Evolutionary conservation across 2,329 filamentous ascomycete genomes (phyloP), one percentile per base, ranked within the genome.

Genomic region (Apiospora hydei): DNA sequence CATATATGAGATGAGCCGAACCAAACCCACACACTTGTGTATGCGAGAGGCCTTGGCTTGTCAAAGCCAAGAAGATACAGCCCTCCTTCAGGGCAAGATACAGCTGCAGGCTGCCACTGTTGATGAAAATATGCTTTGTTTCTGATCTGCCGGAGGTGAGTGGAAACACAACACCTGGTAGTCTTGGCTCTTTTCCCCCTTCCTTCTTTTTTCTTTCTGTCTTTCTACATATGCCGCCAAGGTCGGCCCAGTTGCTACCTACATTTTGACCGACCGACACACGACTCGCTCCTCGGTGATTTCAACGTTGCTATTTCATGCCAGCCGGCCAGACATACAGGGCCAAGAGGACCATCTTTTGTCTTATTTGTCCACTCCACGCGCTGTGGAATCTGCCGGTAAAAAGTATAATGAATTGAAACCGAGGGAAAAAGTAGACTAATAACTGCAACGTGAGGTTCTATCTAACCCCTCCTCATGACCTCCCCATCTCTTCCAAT

Each of bases 231-330:
- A 41, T 64, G 57, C 57, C 57, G 57, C 57, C 34, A 64, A 41
- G 57, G 30, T 24, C 3, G 57, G 34, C 4, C 4, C 11, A 64
- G 30, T 38, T 30, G 18, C 18, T 41, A 24, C 24, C 34, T 34
- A 6, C 5, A n/a, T 6, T 38, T 38, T 38, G 34, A 38, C 34
- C 41, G 57, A 41, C 57, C 57, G 57, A 64, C 57, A 41, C 57
- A 64, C 57, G 57, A 64, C 57, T 64, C 57, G 57, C 34, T 14
- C 10, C 21, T 64, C 34, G 18, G 34, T n/a, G 34, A 41, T 64
- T n/a, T 34, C 57, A n/a, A 57, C 51, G 51, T 57, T 57, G 14
- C 57, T 41, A n/a, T 21, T 11, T 18, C 30, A 64, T 64, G 57
- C 34, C 57, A 18, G 11, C 57, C 34, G 11, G 21, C 53, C 53